Conservation (phyloP, 2,329 filamentous ascomycete species). For the Cadophora luteo-olivacea region DNA sequence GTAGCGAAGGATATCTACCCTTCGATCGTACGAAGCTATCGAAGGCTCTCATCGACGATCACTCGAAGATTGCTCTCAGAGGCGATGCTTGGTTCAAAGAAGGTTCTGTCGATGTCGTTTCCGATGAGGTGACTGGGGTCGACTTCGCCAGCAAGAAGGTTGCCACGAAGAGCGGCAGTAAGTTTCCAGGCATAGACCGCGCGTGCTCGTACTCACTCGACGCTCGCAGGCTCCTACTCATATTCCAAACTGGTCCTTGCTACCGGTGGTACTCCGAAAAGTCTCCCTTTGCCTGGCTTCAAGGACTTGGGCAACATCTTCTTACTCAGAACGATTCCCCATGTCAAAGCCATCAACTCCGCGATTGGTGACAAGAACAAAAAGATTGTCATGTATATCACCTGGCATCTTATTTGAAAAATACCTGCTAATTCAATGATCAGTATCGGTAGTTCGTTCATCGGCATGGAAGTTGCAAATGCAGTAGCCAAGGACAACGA, state of each 20-base stretch:
- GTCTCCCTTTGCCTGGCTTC: constrained; percentile 82
- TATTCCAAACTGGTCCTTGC: constrained; percentile 93
- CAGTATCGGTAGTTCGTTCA: constrained; percentile 86
- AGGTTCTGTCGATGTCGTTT: constrained; percentile 62
- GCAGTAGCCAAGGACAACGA: constrained; percentile 80
- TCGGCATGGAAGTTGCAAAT: constrained; percentile 97
- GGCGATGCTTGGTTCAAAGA: constrained; percentile 78
- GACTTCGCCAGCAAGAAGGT: constrained; percentile 79
- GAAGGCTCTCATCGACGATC: constrained; percentile 86
- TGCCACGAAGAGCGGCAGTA: constrained; percentile 69
- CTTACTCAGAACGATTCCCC: constrained; percentile 76
- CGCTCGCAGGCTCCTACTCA: constrained; percentile 58
- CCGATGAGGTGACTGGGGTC: constrained; percentile 72
- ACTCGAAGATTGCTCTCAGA: constrained; percentile 78
- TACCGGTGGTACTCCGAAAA: constrained; percentile 80
- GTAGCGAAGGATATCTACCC: constrained; percentile 82
- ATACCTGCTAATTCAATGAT: neutral
- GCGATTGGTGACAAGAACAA: constrained; percentile 85
- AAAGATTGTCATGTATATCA: constrained; percentile 76
- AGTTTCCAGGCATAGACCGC: neutral
- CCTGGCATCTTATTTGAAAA: constrained; percentile 79
- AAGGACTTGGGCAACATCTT: constrained; percentile 89
- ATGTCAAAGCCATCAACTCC: constrained; percentile 77
- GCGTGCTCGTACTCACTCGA: neutral
- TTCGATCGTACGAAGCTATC: constrained; percentile 96